phyloP scores from a whole-genome alignment of 768 basidiomycete species.

The Naematelia aurantialba region DNA sequence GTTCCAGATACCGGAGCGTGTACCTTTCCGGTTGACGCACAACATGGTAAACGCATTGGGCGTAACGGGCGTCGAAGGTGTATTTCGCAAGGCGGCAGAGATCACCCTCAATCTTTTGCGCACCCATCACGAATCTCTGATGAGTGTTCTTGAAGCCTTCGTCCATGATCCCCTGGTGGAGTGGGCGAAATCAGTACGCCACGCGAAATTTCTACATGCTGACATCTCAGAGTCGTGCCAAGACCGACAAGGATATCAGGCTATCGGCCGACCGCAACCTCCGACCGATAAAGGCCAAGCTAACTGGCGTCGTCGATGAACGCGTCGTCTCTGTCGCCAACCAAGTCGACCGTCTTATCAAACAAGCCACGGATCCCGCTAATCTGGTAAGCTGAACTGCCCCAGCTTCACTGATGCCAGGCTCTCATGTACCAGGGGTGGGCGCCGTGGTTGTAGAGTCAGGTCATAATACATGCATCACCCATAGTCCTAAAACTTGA shows the following conservation, averaged over 20 bases:
- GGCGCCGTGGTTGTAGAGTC: conserved; percentile 69
- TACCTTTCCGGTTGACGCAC: conserved; percentile 91
- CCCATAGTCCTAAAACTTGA: conserved; percentile 65
- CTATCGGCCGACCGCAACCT: conserved; percentile 71
- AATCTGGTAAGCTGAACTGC: conserved; percentile 61
- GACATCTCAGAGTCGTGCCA: conserved; percentile 19
- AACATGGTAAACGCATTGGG: conserved; percentile 90
- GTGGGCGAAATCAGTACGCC: conserved; percentile 67
- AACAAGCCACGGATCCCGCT: conserved; percentile 69
- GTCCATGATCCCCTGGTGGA: conserved; percentile 95
- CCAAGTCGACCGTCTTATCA: conserved; percentile 84
- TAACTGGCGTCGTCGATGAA: conserved; percentile 52
- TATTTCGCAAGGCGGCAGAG: conserved; percentile 86
- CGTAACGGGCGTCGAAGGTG: conserved; percentile 89
- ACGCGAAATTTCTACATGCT: not conserved
- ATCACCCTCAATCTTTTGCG: conserved; percentile 81
- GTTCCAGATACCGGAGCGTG: conserved; percentile 81
- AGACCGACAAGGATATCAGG: conserved; percentile 55
- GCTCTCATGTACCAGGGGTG: conserved; percentile 85
- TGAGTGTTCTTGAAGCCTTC: conserved; percentile 94
- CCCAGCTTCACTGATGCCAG: conserved; percentile 52
- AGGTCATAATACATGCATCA: conserved; percentile 44
- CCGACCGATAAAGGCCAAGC: conserved; percentile 74
- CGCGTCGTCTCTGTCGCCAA: conserved; percentile 64
- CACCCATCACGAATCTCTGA: conserved; percentile 84